Evolutionary conservation across 768 basidiomycete genomes (phyloP).

Genomic region (Mycena indigotica): DNA sequence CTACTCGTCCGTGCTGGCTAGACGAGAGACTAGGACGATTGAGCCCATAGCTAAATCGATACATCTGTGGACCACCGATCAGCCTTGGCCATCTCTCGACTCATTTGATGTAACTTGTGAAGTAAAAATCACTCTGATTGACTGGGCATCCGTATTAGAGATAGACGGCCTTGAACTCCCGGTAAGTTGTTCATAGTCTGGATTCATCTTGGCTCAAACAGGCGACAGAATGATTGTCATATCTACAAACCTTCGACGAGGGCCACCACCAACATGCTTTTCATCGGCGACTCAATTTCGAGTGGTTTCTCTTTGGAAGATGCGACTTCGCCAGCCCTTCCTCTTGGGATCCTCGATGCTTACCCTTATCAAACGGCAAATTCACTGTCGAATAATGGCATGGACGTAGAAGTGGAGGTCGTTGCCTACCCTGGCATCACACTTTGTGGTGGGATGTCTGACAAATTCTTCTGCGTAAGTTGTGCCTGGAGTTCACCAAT

Average conservation of each 20-base stretch:
- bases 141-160: conserved; percentile 15
- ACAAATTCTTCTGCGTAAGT: conserved; percentile 12
- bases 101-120: background rate
- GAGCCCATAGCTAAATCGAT: background rate
- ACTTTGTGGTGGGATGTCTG: conserved; percentile 10
- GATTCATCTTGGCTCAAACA: too few relatives aligned
- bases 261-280: background rate
- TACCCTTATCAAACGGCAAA: conserved; percentile 5
- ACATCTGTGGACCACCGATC: background rate
- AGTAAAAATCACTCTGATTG: conserved; percentile 12
- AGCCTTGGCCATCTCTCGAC: conserved; percentile 5
- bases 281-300: conserved; percentile 16
- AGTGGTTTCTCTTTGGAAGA: conserved; percentile 11
- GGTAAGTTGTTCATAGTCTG: background rate
- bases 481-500: too few relatives aligned
- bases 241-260: background rate
- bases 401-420: background rate
- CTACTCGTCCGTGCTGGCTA: background rate
- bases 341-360: conserved; percentile 11
- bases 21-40: background rate
- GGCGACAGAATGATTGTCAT: background rate
- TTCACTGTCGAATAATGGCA: background rate
- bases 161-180: conserved; percentile 9
- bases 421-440: conserved; percentile 15
- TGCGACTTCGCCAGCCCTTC: conserved; percentile 4